A percentile compares a stretch with the other conserved stretches of the same genome.
Conservation (phyloP, 2,329 filamentous ascomycete genomes). For the Chaetomiaceae sp. region DNA sequence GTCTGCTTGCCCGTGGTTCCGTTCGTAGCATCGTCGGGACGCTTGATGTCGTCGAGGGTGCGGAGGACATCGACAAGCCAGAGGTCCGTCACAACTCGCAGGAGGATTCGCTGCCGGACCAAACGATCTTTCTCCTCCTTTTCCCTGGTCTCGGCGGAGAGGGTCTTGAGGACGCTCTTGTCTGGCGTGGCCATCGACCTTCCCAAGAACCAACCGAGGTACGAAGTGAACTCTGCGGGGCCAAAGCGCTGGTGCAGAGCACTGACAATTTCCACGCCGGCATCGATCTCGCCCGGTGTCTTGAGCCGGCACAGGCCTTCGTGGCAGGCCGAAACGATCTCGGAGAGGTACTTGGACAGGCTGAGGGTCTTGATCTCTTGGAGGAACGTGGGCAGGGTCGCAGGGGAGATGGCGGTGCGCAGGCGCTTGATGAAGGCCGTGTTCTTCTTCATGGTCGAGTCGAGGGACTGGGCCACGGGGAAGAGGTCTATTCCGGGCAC, state of each 20-base stretch:
- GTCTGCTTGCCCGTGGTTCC: constrained; percentile 59
- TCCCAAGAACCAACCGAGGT: constrained; percentile 87
- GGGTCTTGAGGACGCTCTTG: constrained; percentile 71
- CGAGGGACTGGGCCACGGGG: constrained; percentile 70
- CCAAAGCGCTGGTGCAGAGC: constrained; percentile 96
- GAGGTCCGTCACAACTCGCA: constrained; percentile 89
- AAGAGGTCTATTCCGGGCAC: constrained; percentile 61
- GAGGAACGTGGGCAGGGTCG: constrained; percentile 77
- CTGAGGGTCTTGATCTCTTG: constrained; percentile 87
- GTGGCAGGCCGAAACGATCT: constrained; percentile 93
- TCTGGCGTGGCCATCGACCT: constrained; percentile 89
- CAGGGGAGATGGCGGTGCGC: constrained; percentile 78
- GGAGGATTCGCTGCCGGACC: constrained; percentile 74
- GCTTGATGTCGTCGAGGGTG: constrained; percentile 66
- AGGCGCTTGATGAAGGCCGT: constrained; percentile 96
- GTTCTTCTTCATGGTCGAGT: constrained; percentile 96
- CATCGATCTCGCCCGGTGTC: constrained; percentile 83
- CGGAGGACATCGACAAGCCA: constrained; percentile 89
- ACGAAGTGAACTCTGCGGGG: constrained; percentile 81
- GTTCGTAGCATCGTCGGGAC: constrained; percentile 60
- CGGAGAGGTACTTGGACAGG: constrained; percentile 92
- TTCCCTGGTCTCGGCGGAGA: constrained; percentile 78
- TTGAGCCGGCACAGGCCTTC: constrained; percentile 92
- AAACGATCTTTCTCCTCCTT: constrained; percentile 94
- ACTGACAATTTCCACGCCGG: constrained; percentile 87